Evolutionary conservation across 2,329 filamentous ascomycete species (phyloP).

Genomic region (Phyllosticta paracitricarpa): DNA sequence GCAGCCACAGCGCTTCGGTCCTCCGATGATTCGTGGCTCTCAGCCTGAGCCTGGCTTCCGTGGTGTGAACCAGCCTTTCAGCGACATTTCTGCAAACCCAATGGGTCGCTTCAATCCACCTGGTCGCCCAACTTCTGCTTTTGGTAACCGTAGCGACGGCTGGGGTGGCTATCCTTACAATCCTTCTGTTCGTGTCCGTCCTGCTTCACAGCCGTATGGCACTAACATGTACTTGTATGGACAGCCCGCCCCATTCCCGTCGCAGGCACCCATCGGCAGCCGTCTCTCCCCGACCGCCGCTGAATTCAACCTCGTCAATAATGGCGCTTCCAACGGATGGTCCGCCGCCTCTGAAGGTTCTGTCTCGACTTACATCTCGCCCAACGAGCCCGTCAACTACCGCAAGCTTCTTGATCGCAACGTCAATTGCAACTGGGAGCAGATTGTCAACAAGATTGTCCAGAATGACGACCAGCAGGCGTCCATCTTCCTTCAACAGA

Average conservation of each 20-base stretch:
- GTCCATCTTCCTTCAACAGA: conserved; percentile 97
- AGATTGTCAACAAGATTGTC: conserved; percentile 98
- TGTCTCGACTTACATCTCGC: conserved; percentile 61
- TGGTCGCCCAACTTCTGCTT: conserved; percentile 29
- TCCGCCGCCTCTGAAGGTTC: conserved; percentile 11
- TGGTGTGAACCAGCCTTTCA: conserved; percentile 24
- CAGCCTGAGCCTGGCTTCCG: conserved; percentile 15
- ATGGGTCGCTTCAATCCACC: conserved; percentile 25
- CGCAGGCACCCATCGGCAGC: conserved; percentile 29
- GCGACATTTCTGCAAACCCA: conserved; percentile 27
- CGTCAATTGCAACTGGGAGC: conserved; percentile 98
- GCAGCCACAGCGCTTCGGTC: conserved; percentile 2
- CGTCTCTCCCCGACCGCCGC: conserved; percentile 37
- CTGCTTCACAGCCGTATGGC: not conserved
- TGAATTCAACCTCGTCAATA: conserved; percentile 30
- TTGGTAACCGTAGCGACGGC: conserved; percentile 20
- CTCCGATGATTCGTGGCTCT: not conserved
- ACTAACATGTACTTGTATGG: conserved; percentile 13
- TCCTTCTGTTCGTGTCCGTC: not conserved
- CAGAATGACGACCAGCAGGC: conserved; percentile 99
- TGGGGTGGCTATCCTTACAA: conserved; percentile 15
- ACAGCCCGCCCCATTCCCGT: conserved; percentile 12
- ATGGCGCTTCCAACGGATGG: not conserved
- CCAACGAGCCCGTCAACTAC: conserved; percentile 91
- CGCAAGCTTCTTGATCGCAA: conserved; percentile 89